phyloP scores from a whole-genome alignment of 2,329 filamentous ascomycete species.

The Neonectria magnoliae region DNA sequence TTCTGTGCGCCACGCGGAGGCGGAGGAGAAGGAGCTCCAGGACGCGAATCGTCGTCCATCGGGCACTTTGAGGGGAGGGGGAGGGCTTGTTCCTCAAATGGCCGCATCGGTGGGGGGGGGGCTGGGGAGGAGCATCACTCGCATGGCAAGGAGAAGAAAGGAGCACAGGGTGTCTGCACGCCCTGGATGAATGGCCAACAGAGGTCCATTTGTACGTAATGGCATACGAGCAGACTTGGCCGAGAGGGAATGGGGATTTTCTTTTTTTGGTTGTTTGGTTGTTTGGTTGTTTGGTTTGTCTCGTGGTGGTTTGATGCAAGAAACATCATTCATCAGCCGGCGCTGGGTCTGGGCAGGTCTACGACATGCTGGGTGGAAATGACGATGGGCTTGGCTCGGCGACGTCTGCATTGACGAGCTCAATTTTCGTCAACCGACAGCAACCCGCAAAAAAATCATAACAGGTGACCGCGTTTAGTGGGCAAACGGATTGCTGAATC shows the following conservation, averaged over 20 bases:
- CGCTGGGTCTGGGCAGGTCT: background rate
- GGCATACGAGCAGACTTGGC: background rate
- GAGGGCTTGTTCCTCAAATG: conserved; percentile 3
- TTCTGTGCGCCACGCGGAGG: conserved; percentile 3
- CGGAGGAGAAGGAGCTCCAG: background rate
- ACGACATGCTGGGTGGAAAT: conserved; percentile 19
- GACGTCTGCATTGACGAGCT: background rate
- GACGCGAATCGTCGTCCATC: background rate
- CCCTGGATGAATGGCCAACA: background rate
- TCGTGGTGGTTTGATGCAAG: background rate
- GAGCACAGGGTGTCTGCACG: background rate
- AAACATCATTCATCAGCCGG: background rate
- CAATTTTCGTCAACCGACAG: conserved; percentile 10
- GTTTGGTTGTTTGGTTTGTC: background rate
- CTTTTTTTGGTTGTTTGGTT: too few relatives aligned
- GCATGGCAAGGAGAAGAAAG: background rate
- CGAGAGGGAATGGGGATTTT: background rate
- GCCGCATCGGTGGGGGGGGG: conserved; percentile 12
- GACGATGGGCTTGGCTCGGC: conserved; percentile 15
- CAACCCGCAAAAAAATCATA: conserved; percentile 1
- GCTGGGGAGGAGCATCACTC: conserved; percentile 2
- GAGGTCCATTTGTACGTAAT: conserved; percentile 5
- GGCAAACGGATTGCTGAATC: conserved; percentile 1
- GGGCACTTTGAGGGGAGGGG: too few relatives aligned
- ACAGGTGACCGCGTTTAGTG: conserved; percentile 16